Evolutionary conservation across 1,139 yeast species (phyloP), one percentile per base, ranked within the genome.

Genomic region (Protomyces gravidus): DNA sequence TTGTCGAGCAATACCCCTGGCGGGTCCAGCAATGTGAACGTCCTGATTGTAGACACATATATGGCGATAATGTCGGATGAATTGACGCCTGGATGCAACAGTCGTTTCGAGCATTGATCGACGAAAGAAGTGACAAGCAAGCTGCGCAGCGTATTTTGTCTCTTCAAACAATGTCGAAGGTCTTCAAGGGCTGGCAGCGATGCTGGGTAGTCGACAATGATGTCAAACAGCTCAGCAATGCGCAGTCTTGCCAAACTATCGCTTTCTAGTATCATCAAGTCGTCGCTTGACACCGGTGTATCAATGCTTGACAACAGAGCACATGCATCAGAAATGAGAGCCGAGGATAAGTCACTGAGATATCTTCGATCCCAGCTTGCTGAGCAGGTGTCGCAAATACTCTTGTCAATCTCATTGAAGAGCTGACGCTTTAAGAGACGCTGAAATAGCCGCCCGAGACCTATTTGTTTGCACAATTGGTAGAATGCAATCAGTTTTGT

Each of bases 81-180:
- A 65, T 86, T 84, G 0, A 86, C 81, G 9, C 96, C 96, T 1
- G 96, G 87, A 67, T 89, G 94, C 19, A 90, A 73, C 9, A 89
- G 71, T 48, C 80, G 72, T 30, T 68, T 69, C 21, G 78, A 72
- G 62, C 90, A 83, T 2, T 75, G 70, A 0, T 69, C 66, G 7
- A 81, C 79, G 66, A 88, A 89, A 0, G 74, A 69, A 30, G 74
- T 73, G 2, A 85, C 87, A n/a, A 84, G 72, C 17, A 73, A 71
- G 1, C 80, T 73, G 51, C 89, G 73, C 63, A 83, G 80, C 67
- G 66, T 48, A 11, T 15, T 6, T 15, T 36, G 42, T 17, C 21
- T 13, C 17, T 36, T 19, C 4, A 36, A 23, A 36, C 42, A 36
- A 36, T 36, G 42, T 36, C 23, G 51, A 45, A 90, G 71, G 67